phyloP scores from a whole-genome alignment of 2,329 filamentous ascomycete species.

The Fonsecaea monophora region DNA sequence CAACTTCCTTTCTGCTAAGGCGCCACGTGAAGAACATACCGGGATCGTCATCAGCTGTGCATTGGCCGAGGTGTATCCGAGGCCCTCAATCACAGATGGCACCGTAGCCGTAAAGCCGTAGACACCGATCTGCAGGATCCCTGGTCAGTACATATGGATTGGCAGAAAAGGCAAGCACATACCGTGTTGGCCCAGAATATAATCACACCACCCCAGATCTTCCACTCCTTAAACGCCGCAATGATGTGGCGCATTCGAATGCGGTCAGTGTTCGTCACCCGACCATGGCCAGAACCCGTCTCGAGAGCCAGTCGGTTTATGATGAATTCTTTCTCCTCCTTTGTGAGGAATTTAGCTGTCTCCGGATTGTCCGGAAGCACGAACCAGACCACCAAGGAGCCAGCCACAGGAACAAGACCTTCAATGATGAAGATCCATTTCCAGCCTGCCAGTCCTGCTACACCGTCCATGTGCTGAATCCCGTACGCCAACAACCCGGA shows the following conservation, averaged over 20 bases:
- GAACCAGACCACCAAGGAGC: constrained; percentile 60
- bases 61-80: constrained; percentile 50
- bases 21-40: constrained; percentile 49
- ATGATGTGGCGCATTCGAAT: constrained; percentile 72
- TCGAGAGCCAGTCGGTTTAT: constrained; percentile 69
- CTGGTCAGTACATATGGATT: neutral
- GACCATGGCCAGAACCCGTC: constrained; percentile 61
- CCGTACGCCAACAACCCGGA: constrained; percentile 58
- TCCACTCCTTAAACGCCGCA: constrained; percentile 71
- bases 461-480: constrained; percentile 56
- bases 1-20: no score
- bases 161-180: neutral
- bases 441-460: constrained; percentile 56
- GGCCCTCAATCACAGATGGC: constrained; percentile 50
- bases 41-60: constrained; percentile 51
- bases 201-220: constrained; percentile 61
- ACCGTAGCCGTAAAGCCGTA: constrained; percentile 37
- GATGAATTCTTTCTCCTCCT: constrained; percentile 71
- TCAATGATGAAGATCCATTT: constrained; percentile 65
- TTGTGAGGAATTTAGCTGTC: constrained; percentile 72
- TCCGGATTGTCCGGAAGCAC: constrained; percentile 77
- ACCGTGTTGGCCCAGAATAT: constrained; percentile 39
- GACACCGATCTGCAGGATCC: constrained; percentile 30
- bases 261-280: constrained; percentile 64
- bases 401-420: constrained; percentile 57